Conservation (phyloP, 2,329 filamentous ascomycete species). For the Trichophyton mentagrophytes region DNA sequence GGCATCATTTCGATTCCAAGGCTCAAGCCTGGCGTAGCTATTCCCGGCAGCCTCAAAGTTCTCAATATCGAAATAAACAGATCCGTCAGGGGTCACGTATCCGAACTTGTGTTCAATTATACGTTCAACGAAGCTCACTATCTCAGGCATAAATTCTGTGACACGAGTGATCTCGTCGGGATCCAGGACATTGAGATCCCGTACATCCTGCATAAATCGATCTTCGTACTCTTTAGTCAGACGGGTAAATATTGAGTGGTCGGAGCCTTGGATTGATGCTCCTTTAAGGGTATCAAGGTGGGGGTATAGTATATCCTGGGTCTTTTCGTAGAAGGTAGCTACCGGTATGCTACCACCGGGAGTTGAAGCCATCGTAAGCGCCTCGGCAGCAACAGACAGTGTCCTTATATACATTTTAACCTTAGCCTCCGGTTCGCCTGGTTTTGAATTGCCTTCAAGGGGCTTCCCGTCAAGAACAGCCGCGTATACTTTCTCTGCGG, state of each 20-base stretch:
- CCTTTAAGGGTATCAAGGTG: slow-evolving; percentile 60
- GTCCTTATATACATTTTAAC: slow-evolving; percentile 77
- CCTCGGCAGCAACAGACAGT: slow-evolving; percentile 39
- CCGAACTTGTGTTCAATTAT: slow-evolving; percentile 78
- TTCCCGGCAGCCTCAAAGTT: slow-evolving; percentile 77
- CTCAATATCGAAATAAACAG: slow-evolving; percentile 85
- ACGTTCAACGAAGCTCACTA: slow-evolving; percentile 69
- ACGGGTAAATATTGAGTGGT: slow-evolving; percentile 70
- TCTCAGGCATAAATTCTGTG: slow-evolving; percentile 83
- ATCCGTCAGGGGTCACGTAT: slow-evolving; percentile 62
- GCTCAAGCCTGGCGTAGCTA: slow-evolving; percentile 71
- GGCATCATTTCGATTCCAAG: slow-evolving; percentile 74
- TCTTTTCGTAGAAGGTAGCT: slow-evolving; percentile 43
- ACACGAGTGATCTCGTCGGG: slow-evolving; percentile 76
- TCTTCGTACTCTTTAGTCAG: slow-evolving; percentile 75
- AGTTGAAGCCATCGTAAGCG: slow-evolving; percentile 20
- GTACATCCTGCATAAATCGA: slow-evolving; percentile 83
- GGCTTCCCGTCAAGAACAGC: slow-evolving; percentile 43
- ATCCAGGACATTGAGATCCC: slow-evolving; percentile 66
- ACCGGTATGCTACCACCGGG: slow-evolving; percentile 19
- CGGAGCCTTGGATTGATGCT: slow-evolving; percentile 43
- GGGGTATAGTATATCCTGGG: slow-evolving; percentile 60
- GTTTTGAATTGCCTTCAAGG: slow-evolving; percentile 40
- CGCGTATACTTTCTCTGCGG: slow-evolving; percentile 41
- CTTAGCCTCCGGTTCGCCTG: slow-evolving; percentile 72